phyloP scores from a whole-genome alignment of 495 filamentous ascomycete species.

The Penicillium canescens region DNA sequence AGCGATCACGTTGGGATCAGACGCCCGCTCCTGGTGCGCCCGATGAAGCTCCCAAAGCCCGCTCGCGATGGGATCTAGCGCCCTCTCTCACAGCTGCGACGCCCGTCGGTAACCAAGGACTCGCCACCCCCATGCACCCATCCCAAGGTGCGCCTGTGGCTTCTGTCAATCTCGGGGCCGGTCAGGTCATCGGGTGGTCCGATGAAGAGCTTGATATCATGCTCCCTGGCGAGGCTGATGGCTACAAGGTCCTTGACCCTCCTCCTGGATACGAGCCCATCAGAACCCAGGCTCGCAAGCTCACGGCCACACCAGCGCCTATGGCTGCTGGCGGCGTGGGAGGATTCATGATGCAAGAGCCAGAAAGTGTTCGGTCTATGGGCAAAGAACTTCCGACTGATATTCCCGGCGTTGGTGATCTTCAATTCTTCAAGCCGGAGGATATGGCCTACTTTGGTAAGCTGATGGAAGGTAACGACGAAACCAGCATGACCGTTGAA shows the following conservation, averaged over 20 bases:
- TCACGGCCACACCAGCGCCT: slow-evolving; percentile 73
- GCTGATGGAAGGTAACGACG: slow-evolving; percentile 91
- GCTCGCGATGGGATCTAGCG: slow-evolving; percentile 89
- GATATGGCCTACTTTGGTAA: slow-evolving; percentile 99
- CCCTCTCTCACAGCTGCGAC: slow-evolving; percentile 65
- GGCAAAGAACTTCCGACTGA: slow-evolving; percentile 95
- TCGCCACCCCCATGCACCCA: slow-evolving; percentile 84
- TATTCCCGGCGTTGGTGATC: slow-evolving; percentile 94
- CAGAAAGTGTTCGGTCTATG: slow-evolving; percentile 73
- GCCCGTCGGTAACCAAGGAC: slow-evolving; percentile 75
- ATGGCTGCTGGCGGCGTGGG: slow-evolving; percentile 62
- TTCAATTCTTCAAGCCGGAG: slow-evolving; percentile 98
- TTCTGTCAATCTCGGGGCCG: slow-evolving; percentile 71
- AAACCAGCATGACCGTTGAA: slow-evolving; percentile 87
- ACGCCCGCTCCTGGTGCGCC: slow-evolving; percentile 64
- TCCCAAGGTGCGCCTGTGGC: slow-evolving; percentile 62
- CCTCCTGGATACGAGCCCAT: slow-evolving; percentile 92
- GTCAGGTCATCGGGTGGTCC: slow-evolving; percentile 74
- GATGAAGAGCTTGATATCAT: slow-evolving; percentile 94
- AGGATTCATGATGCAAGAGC: slow-evolving; percentile 98
- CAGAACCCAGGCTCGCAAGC: slow-evolving; percentile 71
- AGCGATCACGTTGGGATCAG: slow-evolving; percentile 90
- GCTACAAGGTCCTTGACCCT: slow-evolving; percentile 90
- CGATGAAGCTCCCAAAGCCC: slow-evolving; percentile 61
- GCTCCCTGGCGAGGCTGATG: slow-evolving; percentile 71